Conservation (phyloP, 176 grass and related monocot species). For the Paspalum vaginatum region DNA sequence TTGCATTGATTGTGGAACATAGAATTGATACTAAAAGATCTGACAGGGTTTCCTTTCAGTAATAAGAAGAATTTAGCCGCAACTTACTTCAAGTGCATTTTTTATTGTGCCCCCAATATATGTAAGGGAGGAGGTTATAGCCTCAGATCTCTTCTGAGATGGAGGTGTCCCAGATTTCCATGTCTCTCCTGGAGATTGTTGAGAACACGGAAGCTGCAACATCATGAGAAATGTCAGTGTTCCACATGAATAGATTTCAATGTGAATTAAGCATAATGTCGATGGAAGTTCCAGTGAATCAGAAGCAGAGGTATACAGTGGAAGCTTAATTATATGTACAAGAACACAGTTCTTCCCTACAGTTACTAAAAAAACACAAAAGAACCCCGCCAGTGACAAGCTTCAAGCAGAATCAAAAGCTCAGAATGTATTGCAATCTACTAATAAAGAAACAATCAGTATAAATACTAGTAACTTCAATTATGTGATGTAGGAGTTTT, state of each 20-base stretch:
- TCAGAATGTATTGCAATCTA: conserved; percentile 4
- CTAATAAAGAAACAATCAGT: too few relatives aligned
- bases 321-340: background rate
- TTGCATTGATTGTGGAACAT: background rate
- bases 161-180: conserved; percentile 73
- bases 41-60: background rate
- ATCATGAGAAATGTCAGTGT: conserved; percentile 36
- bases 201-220: conserved; percentile 47
- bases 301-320: conserved; percentile 7
- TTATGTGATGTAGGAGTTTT: background rate
- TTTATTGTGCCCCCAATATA: conserved; percentile 94
- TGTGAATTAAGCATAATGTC: conserved; percentile 33
- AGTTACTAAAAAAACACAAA: conserved; percentile 9
- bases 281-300: conserved; percentile 14
- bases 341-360: background rate
- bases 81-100: conserved; percentile 82
- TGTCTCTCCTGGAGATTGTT: conserved; percentile 25
- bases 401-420: conserved; percentile 19
- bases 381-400: background rate
- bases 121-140: conserved; percentile 85
- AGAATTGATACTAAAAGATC: background rate
- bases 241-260: conserved; percentile 27
- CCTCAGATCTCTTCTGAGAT: conserved; percentile 80
- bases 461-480: conserved; percentile 8
- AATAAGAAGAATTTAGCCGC: conserved; percentile 8